phyloP scores from a whole-genome alignment of 345 rosid species.

The Pistacia integerrima region DNA sequence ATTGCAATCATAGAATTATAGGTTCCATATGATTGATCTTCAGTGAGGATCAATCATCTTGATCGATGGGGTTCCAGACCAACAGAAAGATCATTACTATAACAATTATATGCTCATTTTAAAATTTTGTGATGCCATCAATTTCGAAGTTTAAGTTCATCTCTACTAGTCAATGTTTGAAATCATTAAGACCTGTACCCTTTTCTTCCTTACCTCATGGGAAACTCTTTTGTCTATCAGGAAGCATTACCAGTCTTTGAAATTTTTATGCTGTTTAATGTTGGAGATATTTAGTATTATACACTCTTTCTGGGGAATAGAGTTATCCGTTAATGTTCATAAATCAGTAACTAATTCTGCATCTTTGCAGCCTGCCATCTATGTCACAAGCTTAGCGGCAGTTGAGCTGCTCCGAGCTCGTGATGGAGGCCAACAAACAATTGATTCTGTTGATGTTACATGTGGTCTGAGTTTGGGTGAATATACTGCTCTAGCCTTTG shows the following conservation, averaged over 20 bases:
- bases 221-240: not conserved
- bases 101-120: not conserved
- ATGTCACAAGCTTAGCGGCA: constrained; percentile 97
- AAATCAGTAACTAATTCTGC: constrained; percentile 8
- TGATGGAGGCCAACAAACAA: constrained; percentile 85
- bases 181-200: not conserved
- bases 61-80: not conserved
- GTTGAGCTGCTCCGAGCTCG: constrained; percentile 85
- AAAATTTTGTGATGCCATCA: not conserved
- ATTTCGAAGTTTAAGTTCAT: not conserved
- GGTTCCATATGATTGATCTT: not conserved
- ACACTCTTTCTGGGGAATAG: not conserved
- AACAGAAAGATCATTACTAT: not conserved
- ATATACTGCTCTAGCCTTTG: constrained; percentile 94
- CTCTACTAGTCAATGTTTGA: not conserved
- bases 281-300: not conserved
- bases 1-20: not conserved
- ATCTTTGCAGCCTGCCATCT: constrained; percentile 89
- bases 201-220: not conserved
- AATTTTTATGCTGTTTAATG: not conserved
- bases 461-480: constrained; percentile 99
- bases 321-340: not conserved
- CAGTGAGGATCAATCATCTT: not conserved
- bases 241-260: constrained; percentile 4
- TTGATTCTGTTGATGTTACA: constrained; percentile 88